These are phyloP conservation scores for Populus nigra DNA, from an alignment of 345 rosid species.

Conservation along the genomic window DNA sequence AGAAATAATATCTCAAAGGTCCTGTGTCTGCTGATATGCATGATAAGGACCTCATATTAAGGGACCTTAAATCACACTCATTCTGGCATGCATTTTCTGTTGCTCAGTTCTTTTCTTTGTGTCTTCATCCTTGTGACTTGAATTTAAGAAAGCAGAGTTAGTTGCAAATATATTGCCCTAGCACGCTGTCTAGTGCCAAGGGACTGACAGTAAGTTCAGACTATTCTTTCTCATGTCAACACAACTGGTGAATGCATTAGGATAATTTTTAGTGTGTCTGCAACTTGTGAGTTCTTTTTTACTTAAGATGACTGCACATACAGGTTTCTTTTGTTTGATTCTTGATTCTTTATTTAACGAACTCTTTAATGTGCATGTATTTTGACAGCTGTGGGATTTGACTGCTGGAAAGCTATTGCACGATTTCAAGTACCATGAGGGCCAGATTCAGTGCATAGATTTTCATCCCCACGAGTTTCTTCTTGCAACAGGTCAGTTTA, in stretches of 20 bases:
- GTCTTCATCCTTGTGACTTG: neutral
- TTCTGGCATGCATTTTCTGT: neutral
- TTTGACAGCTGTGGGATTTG: constrained; percentile 89
- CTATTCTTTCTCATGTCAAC: neutral
- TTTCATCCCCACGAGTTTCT: constrained; percentile 97
- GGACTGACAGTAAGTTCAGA: neutral
- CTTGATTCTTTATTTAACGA: neutral
- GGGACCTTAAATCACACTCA: neutral
- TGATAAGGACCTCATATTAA: neutral
- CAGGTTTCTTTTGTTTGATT: neutral
- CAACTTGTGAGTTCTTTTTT: neutral
- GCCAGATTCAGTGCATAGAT: constrained; percentile 94
- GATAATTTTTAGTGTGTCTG: neutral
- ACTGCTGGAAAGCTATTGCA: constrained; percentile 95
- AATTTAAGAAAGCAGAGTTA: neutral
- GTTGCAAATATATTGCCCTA: neutral
- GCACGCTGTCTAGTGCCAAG: neutral
- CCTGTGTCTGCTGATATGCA: neutral
- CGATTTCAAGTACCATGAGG: constrained; percentile 90
- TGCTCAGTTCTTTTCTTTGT: neutral
- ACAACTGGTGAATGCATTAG: neutral
- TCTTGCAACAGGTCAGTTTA: constrained; percentile 81
- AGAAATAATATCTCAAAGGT: neutral
- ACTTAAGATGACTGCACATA: neutral
- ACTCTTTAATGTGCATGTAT: constrained; percentile 5